Evolutionary conservation across 352 stramenopile genomes (phyloP), one percentile per base, ranked within the genome.

Genomic region (Globisporangium abappressorium): DNA sequence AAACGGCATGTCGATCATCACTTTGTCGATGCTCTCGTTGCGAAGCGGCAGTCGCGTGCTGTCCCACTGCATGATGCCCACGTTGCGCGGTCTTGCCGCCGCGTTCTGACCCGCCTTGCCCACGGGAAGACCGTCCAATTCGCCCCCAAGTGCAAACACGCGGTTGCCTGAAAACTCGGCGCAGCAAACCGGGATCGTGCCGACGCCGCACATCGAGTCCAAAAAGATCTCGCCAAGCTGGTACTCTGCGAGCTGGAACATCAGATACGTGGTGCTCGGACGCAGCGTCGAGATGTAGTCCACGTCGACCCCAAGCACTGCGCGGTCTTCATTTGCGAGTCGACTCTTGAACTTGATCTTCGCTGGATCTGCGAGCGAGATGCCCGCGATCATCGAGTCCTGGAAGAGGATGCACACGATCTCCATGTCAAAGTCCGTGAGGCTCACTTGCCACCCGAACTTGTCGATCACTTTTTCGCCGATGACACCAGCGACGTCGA

Each of bases 171-270:
- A 75, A 64, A 87, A 84, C 26, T 80, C 71, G 12, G 80, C 74
- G 11, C 71, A 70, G 68, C 80, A 92, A 46, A 91, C 82, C 8
- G 86, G 86, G 49, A 94, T 87, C 26, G 86, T 93, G 2, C 86
- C 86, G 14, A 94, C 84, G 36, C 86, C 86, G 38, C 86, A 94
- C 86, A 94, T 94, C 11, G 84, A 89, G 62, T 94, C 86, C 22
- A 92, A 64, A n/a, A 92, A 65, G 6, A 93, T 55, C 41, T 94
- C 84, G n/a, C 86, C 86, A 7, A 70, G 61, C 12, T 79, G 61
- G 60, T 82, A 85, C 43, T 87, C 33, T 0, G 80, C 84, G 20
- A 94, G 74, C 57, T 88, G 79, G 36, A 91, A 71, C 76, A 94
- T 86, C n/a, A 93, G 68, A 57, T 81, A 93, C 59, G 86, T 79